Conservation (phyloP, 768 basidiomycete genomes). For the Russula earlei region DNA sequence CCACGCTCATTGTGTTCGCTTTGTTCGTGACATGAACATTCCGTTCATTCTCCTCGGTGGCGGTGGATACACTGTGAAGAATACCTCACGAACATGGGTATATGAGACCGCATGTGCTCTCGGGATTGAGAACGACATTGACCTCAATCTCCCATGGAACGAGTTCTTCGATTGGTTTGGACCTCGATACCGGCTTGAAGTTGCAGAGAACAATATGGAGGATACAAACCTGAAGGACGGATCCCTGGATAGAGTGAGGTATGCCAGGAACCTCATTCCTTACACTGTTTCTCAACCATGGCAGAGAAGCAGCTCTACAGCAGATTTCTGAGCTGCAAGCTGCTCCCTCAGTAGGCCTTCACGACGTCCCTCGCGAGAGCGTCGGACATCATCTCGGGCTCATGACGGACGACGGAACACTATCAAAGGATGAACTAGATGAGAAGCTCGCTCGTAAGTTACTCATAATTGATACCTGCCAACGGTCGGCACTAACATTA, state of each 20-base stretch:
- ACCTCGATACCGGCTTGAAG: constrained; percentile 87
- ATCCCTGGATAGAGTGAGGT: constrained; percentile 75
- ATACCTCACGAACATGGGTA: constrained; percentile 91
- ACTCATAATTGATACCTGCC: not conserved
- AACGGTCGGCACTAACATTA: not conserved
- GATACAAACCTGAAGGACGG: constrained; percentile 78
- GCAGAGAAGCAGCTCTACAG: constrained; percentile 42
- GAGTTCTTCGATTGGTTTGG: constrained; percentile 98
- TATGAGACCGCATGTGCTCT: constrained; percentile 94
- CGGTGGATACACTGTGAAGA: constrained; percentile 95
- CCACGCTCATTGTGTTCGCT: constrained; percentile 86
- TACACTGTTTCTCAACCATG: constrained; percentile 33
- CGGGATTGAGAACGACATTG: constrained; percentile 72
- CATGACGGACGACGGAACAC: constrained; percentile 35
- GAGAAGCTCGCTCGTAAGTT: constrained; percentile 61
- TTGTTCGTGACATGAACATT: constrained; percentile 69
- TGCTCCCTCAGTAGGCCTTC: constrained; percentile 82
- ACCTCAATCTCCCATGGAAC: constrained; percentile 74
- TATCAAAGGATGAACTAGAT: constrained; percentile 51
- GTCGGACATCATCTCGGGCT: constrained; percentile 56
- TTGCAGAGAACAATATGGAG: constrained; percentile 88
- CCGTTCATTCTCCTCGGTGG: constrained; percentile 91
- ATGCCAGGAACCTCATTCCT: constrained; percentile 15
- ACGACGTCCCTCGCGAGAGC: constrained; percentile 68
- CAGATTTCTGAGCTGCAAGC: constrained; percentile 50